Evolutionary conservation across 1,284 basidiomycete species (phyloP).

Genomic region (Naganishia sp.): DNA sequence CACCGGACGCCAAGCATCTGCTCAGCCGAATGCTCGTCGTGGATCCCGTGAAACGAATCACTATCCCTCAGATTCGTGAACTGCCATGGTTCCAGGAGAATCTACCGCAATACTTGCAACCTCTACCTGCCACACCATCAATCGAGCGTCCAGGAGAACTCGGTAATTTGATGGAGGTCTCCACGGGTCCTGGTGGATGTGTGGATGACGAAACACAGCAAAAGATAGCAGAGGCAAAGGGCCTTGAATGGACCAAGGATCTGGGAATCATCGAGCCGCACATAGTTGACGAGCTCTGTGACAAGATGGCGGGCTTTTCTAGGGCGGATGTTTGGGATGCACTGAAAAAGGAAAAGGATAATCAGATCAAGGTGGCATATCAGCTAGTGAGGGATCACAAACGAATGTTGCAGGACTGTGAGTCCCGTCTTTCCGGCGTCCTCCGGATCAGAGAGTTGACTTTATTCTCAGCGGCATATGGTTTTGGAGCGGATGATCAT

Average conservation of each 20-base stretch:
- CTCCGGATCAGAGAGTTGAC: neutral
- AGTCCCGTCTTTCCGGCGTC: conserved; percentile 32
- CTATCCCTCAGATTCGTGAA: conserved; percentile 81
- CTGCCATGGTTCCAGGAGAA: conserved; percentile 85
- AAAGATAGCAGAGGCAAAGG: conserved; percentile 51
- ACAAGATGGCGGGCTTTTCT: conserved; percentile 72
- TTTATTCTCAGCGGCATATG: conserved; percentile 26
- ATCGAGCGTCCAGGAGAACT: conserved; percentile 50
- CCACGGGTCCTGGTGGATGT: conserved; percentile 7
- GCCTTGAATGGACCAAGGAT: conserved; percentile 55
- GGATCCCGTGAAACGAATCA: conserved; percentile 89
- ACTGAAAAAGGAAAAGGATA: conserved; percentile 80
- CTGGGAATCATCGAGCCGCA: conserved; percentile 87
- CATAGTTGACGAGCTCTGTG: conserved; percentile 78
- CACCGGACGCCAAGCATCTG: conserved; percentile 71
- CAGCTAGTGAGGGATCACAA: conserved; percentile 88
- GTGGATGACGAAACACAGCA: conserved; percentile 47
- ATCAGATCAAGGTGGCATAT: conserved; percentile 95
- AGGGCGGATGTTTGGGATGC: conserved; percentile 84
- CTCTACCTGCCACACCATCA: conserved; percentile 74
- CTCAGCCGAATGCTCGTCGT: conserved; percentile 85
- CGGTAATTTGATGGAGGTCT: conserved; percentile 37
- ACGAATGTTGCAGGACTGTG: conserved; percentile 74
- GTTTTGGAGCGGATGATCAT: conserved; percentile 42
- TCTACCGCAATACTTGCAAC: conserved; percentile 81